A percentile compares a stretch with the other conserved stretches of the same genome.
Conservation (phyloP, 1,139 yeast genomes). For the Pichia inconspicua region DNA sequence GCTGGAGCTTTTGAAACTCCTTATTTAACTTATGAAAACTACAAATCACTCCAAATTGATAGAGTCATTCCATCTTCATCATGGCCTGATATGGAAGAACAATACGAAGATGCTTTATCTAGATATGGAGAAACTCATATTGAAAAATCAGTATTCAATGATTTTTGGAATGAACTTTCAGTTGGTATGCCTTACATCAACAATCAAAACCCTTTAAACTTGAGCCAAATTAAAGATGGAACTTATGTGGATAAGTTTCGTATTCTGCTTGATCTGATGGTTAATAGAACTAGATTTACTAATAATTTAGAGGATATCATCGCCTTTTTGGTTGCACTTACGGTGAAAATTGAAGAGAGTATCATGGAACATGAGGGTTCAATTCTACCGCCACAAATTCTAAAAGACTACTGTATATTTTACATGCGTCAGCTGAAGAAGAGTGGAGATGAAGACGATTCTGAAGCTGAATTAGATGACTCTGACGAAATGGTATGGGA, state of each 20-base stretch:
- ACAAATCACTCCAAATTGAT: conserved; percentile 13
- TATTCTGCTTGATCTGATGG: conserved; percentile 10
- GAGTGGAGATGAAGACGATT: conserved; percentile 1
- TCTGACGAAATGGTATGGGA: conserved; percentile 6
- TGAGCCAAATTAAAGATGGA: conserved; percentile 5
- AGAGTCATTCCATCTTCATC: conserved; percentile 9
- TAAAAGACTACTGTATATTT: conserved; percentile 5
- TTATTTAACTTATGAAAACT: conserved; percentile 10
- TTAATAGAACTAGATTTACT: conserved; percentile 6
- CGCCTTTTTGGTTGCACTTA: conserved; percentile 4
- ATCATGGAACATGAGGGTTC: conserved; percentile 1
- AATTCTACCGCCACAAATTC: conserved; percentile 2
- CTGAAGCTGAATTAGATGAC: not conserved
- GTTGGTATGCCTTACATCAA: conserved; percentile 13
- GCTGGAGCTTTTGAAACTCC: conserved; percentile 9
- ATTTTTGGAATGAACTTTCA: conserved; percentile 9
- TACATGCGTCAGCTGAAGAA: conserved; percentile 1
- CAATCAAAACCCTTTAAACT: conserved; percentile 4
- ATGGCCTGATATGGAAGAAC: conserved; percentile 7
- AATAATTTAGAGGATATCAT: conserved; percentile 7
- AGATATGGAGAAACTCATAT: not conserved
- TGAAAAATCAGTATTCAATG: conserved; percentile 3
- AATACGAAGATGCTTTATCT: conserved; percentile 2
- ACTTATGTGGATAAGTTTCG: conserved; percentile 15
- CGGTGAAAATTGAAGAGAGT: conserved; percentile 4